A percentile compares a stretch with the other conserved stretches of the same genome.
Evolutionary conservation across 805 yeast genomes (phyloP).

Genomic region (Starmerella riodocensis): DNA sequence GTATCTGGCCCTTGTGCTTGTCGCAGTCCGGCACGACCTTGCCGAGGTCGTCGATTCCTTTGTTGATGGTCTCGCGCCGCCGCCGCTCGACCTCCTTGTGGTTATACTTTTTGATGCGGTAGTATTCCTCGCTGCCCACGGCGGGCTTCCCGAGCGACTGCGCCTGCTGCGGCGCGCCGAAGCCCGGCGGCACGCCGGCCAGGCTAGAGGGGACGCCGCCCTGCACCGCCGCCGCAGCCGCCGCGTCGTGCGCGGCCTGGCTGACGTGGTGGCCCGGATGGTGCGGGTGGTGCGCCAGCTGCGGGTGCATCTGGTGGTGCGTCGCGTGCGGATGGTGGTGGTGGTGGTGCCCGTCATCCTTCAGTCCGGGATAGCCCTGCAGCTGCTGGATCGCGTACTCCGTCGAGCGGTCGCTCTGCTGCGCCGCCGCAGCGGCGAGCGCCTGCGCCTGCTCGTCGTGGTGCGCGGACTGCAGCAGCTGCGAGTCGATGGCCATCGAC

Average conservation of each 20-base stretch:
- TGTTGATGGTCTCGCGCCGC: slow-evolving; percentile 28
- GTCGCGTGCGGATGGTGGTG: slow-evolving; percentile 5
- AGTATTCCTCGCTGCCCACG: slow-evolving; percentile 78
- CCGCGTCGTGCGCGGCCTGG: neutral
- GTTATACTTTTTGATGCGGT: slow-evolving; percentile 66
- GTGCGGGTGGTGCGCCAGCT: slow-evolving; percentile 4
- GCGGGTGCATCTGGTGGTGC: slow-evolving; percentile 1
- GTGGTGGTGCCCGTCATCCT: slow-evolving; percentile 15
- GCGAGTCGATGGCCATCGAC: slow-evolving; percentile 18
- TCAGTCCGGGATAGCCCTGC: slow-evolving; percentile 17
- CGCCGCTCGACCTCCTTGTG: slow-evolving; percentile 41
- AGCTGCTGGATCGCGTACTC: slow-evolving; percentile 21
- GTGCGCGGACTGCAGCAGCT: slow-evolving; percentile 18
- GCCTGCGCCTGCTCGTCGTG: slow-evolving; percentile 18
- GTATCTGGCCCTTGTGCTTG: slow-evolving; percentile 72
- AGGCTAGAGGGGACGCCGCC: slow-evolving; percentile 10
- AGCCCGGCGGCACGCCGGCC: slow-evolving; percentile 6
- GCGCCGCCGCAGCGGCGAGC: slow-evolving; percentile 18
- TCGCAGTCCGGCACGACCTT: slow-evolving; percentile 32
- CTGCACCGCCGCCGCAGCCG: neutral
- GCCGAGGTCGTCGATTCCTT: slow-evolving; percentile 31
- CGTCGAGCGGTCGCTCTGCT: slow-evolving; percentile 18
- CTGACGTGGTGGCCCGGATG: slow-evolving; percentile 1
- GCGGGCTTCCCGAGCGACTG: slow-evolving; percentile 37
- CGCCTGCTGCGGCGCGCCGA: slow-evolving; percentile 3